These are phyloP conservation scores for Epicoccum sorghinum DNA, from an alignment of 2,329 filamentous ascomycete species.

Conservation along the genomic window DNA sequence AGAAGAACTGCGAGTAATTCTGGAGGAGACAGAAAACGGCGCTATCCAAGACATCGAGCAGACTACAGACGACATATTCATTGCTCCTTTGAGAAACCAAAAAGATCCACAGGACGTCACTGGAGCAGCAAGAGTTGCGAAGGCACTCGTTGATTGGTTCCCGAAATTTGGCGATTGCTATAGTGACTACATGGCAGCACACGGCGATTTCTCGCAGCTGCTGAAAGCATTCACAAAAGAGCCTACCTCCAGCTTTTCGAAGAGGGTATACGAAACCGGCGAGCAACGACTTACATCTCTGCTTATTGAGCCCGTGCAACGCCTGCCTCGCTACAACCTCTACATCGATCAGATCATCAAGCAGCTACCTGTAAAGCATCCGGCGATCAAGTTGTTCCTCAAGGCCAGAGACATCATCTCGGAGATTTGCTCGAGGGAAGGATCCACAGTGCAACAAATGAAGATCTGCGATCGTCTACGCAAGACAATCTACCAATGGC, in stretches of 20 bases:
- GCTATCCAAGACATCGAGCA: constrained; percentile 77
- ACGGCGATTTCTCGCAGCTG: constrained; percentile 82
- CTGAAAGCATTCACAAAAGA: constrained; percentile 78
- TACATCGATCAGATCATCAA: constrained; percentile 95
- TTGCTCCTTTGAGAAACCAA: constrained; percentile 41
- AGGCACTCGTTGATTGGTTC: constrained; percentile 86
- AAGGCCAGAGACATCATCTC: constrained; percentile 92
- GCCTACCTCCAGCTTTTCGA: constrained; percentile 80
- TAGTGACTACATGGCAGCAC: constrained; percentile 88
- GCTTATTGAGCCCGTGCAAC: constrained; percentile 94
- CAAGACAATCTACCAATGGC: constrained; percentile 80
- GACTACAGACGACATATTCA: constrained; percentile 48
- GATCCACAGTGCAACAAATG: constrained; percentile 70
- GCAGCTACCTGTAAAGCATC: constrained; percentile 83
- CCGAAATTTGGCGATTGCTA: constrained; percentile 91
- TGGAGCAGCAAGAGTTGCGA: constrained; percentile 78
- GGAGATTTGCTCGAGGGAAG: constrained; percentile 93
- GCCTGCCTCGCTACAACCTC: constrained; percentile 90
- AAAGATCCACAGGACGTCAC: constrained; percentile 69
- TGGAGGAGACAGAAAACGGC: constrained; percentile 83
- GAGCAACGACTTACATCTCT: constrained; percentile 90
- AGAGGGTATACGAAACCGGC: constrained; percentile 79
- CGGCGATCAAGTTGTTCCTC: constrained; percentile 80
- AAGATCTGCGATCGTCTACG: constrained; percentile 76
- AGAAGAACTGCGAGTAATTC: constrained; percentile 73